Conservation (phyloP, 2,329 filamentous ascomycete genomes). For the Verticillium alfalfae region DNA sequence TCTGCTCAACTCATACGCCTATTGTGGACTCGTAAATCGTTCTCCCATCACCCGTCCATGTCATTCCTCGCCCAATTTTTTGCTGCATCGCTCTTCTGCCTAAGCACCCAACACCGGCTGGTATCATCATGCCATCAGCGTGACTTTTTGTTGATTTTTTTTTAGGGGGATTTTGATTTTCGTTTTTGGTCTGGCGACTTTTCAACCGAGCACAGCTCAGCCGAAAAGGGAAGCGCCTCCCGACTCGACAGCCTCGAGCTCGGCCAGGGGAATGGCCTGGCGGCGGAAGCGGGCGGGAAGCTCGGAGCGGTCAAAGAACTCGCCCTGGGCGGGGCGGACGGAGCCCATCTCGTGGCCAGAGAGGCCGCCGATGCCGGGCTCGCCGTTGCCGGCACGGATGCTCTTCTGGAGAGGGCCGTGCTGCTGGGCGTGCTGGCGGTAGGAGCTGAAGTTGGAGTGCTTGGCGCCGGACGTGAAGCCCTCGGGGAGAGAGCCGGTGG, state of each 20-base stretch:
- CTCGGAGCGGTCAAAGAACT: slow-evolving; percentile 85
- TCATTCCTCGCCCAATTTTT: background rate
- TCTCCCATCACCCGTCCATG: background rate
- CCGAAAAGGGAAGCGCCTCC: slow-evolving; percentile 66
- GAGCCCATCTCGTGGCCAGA: slow-evolving; percentile 68
- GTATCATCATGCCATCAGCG: background rate
- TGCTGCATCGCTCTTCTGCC: background rate
- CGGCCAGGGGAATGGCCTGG: slow-evolving; percentile 64
- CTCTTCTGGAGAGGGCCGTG: slow-evolving; percentile 67
- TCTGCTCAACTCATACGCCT: background rate
- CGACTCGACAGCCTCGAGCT: slow-evolving; percentile 95
- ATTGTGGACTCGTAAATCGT: background rate
- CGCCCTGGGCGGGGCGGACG: slow-evolving; percentile 63
- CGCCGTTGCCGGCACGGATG: slow-evolving; percentile 28
- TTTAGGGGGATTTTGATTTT: slow-evolving; percentile 1
- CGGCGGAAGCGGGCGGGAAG: slow-evolving; percentile 80
- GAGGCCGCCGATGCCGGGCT: slow-evolving; percentile 49
- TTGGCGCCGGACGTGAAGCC: slow-evolving; percentile 37
- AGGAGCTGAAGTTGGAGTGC: slow-evolving; percentile 64
- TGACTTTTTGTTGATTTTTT: slow-evolving; percentile 2
- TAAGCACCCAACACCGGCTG: background rate
- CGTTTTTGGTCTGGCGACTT: slow-evolving; percentile 7
- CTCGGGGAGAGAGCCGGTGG: slow-evolving; percentile 56
- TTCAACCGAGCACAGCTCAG: slow-evolving; percentile 20
- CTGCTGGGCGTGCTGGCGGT: slow-evolving; percentile 73